These are phyloP conservation scores for Chaetomidium leptoderma DNA, from an alignment of 495 filamentous ascomycete genomes.

Conservation along the genomic window DNA sequence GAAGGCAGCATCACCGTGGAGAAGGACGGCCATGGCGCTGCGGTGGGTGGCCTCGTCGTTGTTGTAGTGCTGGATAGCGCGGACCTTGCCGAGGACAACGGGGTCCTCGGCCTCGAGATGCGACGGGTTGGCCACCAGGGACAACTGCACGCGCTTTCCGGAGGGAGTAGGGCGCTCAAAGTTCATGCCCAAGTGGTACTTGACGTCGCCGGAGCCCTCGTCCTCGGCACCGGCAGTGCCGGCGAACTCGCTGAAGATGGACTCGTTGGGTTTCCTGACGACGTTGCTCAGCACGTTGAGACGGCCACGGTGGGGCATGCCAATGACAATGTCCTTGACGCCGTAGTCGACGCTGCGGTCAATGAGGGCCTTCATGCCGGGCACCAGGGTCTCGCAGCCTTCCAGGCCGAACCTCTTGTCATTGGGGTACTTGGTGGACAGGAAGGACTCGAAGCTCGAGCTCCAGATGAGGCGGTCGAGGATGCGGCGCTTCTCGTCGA, in stretches of 20 bases:
- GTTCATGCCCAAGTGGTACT: constrained; percentile 99
- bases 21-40: constrained; percentile 88
- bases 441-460: constrained; percentile 90
- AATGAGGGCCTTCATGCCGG: constrained; percentile 98
- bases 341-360: constrained; percentile 97
- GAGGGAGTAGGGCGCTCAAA: constrained; percentile 98
- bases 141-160: constrained; percentile 96
- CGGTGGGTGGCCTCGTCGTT: constrained; percentile 82
- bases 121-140: constrained; percentile 95
- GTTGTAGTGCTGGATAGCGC: constrained; percentile 98
- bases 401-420: constrained; percentile 99
- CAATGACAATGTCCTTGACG: constrained; percentile 97
- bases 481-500: constrained; percentile 95
- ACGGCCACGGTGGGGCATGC: constrained; percentile 98
- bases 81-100: constrained; percentile 93
- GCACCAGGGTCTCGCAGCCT: constrained; percentile 91
- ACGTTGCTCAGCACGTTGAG: constrained; percentile 98
- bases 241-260: constrained; percentile 97
- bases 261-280: constrained; percentile 97
- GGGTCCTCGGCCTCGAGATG: constrained; percentile 98
- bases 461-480: constrained; percentile 97
- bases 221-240: constrained; percentile 84
- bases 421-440: constrained; percentile 96
- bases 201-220: constrained; percentile 97
- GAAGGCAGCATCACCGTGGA: constrained; percentile 97